Base-by-base conservation (phyloP, 2,329 filamentous ascomycete genomes). In the Tothia fuscella region DNA sequence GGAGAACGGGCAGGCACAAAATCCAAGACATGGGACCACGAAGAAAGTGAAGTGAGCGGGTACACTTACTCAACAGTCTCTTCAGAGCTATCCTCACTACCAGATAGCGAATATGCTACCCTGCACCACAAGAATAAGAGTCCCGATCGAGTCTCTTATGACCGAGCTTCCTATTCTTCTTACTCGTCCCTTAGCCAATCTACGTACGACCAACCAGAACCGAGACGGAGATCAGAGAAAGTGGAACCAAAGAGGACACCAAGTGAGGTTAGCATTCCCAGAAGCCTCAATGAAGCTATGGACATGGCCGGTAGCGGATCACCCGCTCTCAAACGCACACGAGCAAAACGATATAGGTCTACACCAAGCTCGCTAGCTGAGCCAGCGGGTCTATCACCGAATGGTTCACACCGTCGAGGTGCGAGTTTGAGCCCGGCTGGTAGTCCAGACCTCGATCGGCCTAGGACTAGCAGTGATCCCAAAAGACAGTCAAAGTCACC, bases 1-100 rank as follows among this genome's bases (percentile, higher is more conserved):
- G 76, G 76, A 19, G 76, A 77, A 55, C 67, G 64, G 49, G 65
- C 67, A 21, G 62, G 57, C 39, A 54, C 62, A n/a, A 57, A 58
- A 12, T 66, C 68, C 4, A 66, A 63, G 45, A 58, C 59, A 44
- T 71, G 66, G 62, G 58, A 57, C 40, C 55, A 53, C 37, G 56
- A 59, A 19, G 59, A 57, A 12, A 54, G 57, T 34, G 53, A 57
- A 17, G n/a, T n/a, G n/a, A n/a, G n/a, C n/a, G n/a, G n/a, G n/a
- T 53, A 50, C 38, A 50, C 44, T 16, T 39, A 40, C 29, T 40
- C 38, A 12, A 19, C 25, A 10, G 25, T 32, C 16, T 40, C 25
- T 31, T 40, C 38, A 16, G 38, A 17, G 17, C 30, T 32, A 49
- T 26, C 26, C 22, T 52, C 30, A 26, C 37, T 9, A 13, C 28